A percentile compares a stretch with the other conserved stretches of the same genome.
phyloP scores from a whole-genome alignment of 345 rosid species.

The Hibiscus tridactylites region DNA sequence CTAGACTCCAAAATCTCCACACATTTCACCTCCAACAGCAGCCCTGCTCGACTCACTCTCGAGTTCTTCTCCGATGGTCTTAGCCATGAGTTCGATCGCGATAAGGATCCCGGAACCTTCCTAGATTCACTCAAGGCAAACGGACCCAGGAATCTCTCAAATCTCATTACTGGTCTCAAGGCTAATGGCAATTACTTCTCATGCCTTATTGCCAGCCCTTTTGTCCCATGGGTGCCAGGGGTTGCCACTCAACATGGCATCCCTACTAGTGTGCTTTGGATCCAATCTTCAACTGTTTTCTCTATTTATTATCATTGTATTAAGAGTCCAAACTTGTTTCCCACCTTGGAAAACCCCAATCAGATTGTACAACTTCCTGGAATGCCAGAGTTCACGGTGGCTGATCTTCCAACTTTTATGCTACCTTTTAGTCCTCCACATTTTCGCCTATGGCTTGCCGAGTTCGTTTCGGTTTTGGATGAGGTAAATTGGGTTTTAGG shows the following conservation, averaged over 20 bases:
- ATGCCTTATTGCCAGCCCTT: constrained; percentile 33
- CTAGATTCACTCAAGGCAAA: constrained; percentile 15
- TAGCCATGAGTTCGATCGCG: constrained; percentile 30
- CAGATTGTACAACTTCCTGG: constrained; percentile 29
- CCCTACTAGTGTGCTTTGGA: constrained; percentile 52
- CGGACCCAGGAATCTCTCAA: constrained; percentile 33
- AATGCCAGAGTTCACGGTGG: constrained; percentile 25
- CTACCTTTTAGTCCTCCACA: constrained; percentile 17
- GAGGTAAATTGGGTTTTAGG: constrained; percentile 46
- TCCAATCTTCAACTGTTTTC: constrained; percentile 39
- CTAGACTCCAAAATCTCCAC: constrained; percentile 8
- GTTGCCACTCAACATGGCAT: constrained; percentile 31
- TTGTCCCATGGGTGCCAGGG: constrained; percentile 46
- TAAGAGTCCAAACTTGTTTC: constrained; percentile 24
- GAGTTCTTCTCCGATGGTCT: constrained; percentile 45
- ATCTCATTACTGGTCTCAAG: constrained; percentile 19
- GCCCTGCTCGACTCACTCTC: constrained; percentile 16
- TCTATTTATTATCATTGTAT: constrained; percentile 38
- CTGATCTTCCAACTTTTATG: constrained; percentile 45
- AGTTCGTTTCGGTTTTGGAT: constrained; percentile 20
- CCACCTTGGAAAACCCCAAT: constrained; percentile 18
- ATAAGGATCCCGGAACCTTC: neutral
- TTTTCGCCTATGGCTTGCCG: constrained; percentile 7
- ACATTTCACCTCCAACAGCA: neutral
- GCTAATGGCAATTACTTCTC: constrained; percentile 8